A percentile compares a stretch with the other conserved stretches of the same genome.
Evolutionary conservation across 176 grass and related monocot genomes (phyloP).

Genomic region (Puya raimondii): DNA sequence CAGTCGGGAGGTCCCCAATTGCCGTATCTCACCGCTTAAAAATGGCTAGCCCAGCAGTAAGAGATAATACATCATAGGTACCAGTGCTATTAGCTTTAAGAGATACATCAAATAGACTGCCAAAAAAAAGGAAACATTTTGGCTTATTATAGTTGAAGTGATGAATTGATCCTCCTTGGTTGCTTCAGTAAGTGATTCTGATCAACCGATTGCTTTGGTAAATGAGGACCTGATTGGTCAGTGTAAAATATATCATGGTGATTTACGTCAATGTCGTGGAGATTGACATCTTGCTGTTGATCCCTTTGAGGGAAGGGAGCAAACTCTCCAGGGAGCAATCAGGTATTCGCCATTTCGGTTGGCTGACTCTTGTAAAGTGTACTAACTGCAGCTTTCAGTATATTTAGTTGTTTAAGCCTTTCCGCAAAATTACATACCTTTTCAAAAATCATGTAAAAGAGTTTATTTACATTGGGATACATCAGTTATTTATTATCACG

Average conservation of each 20-base stretch:
- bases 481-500: slow-evolving; percentile 27
- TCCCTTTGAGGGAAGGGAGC: background rate
- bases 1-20: slow-evolving; percentile 59
- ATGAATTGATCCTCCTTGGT: background rate
- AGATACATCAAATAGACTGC: background rate
- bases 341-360: slow-evolving; percentile 30
- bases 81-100: background rate
- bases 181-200: background rate
- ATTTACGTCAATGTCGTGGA: background rate
- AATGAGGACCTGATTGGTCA: background rate
- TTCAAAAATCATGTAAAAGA: slow-evolving; percentile 37
- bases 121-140: background rate
- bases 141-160: background rate
- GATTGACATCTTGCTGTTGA: background rate
- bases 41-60: slow-evolving; percentile 49
- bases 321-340: slow-evolving; percentile 20
- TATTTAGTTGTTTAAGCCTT: slow-evolving; percentile 37
- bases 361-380: slow-evolving; percentile 42
- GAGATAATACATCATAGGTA: slow-evolving; percentile 32
- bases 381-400: slow-evolving; percentile 55
- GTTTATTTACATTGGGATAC: slow-evolving; percentile 32
- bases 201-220: background rate
- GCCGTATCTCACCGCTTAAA: slow-evolving; percentile 33
- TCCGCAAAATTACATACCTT: slow-evolving; percentile 35
- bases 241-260: slow-evolving; percentile 6